phyloP scores from a whole-genome alignment of 495 filamentous ascomycete species.

The Polyplosphaeria fusca region DNA sequence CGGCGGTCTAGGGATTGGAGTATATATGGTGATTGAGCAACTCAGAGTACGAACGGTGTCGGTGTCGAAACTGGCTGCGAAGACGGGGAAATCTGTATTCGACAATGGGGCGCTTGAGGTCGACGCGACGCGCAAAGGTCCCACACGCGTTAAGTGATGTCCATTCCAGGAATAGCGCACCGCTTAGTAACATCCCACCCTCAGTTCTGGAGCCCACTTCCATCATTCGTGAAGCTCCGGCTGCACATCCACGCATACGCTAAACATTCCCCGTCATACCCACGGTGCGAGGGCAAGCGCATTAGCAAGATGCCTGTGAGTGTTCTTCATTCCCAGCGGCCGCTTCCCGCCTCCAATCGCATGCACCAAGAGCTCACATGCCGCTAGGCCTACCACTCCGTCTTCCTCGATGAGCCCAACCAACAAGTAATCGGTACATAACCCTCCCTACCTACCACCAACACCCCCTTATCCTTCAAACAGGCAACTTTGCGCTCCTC shows the following conservation, averaged over 20 bases:
- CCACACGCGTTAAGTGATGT: constrained; percentile 31
- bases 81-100: not conserved
- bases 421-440: constrained; percentile 60
- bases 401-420: constrained; percentile 80
- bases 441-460: constrained; percentile 23
- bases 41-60: not conserved
- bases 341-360: too few relatives aligned
- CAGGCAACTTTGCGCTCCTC: constrained; percentile 89
- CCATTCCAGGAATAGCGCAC: too few relatives aligned
- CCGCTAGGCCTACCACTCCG: constrained; percentile 81
- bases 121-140: constrained; percentile 23
- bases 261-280: not conserved
- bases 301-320: constrained; percentile 54
- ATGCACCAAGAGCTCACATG: constrained; percentile 8
- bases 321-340: too few relatives aligned
- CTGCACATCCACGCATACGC: constrained; percentile 3
- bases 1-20: not conserved
- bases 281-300: constrained; percentile 1
- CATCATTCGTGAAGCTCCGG: constrained; percentile 17
- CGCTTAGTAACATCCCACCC: constrained; percentile 15
- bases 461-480: not conserved
- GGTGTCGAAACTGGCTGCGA: not conserved
- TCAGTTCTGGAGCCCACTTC: constrained; percentile 30
- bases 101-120: too few relatives aligned
- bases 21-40: too few relatives aligned